phyloP scores from a whole-genome alignment of 169 alveolate species.

The Plasmodium yoelii region DNA sequence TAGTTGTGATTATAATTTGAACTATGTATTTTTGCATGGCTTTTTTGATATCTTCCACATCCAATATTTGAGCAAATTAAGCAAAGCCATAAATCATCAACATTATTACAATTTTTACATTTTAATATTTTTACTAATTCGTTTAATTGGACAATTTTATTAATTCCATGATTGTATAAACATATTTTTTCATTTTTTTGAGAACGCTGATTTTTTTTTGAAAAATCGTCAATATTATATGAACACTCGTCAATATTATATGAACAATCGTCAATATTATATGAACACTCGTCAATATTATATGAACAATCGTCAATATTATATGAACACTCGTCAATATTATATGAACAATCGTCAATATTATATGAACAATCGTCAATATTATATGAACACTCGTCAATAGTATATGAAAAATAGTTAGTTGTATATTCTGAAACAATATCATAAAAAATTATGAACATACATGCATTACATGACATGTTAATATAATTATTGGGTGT shows the following conservation, averaged over 20 bases:
- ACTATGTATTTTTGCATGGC: slow-evolving; percentile 73
- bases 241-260: too few species aligned
- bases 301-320: too few species aligned
- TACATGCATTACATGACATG: slow-evolving; percentile 52
- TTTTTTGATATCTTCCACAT: slow-evolving; percentile 55
- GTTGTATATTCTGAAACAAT: not conserved
- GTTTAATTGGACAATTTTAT: not conserved
- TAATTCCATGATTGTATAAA: not conserved
- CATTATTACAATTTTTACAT: slow-evolving; percentile 53
- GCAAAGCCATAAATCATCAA: slow-evolving; percentile 67
- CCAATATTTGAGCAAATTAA: slow-evolving; percentile 62
- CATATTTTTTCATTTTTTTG: not conserved
- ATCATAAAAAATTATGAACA: slow-evolving; percentile 46
- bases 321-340: too few species aligned
- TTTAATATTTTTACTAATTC: slow-evolving; percentile 17
- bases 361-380: too few species aligned
- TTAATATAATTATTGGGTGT: slow-evolving; percentile 19
- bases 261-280: too few species aligned
- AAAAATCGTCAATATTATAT: too few species aligned
- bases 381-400: too few species aligned
- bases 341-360: too few species aligned
- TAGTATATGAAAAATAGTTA: not conserved
- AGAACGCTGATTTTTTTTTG: too few species aligned
- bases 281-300: too few species aligned
- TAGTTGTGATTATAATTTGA: slow-evolving; percentile 39